Conservation (phyloP, 805 yeast genomes). For the Saturnispora halmiae region DNA sequence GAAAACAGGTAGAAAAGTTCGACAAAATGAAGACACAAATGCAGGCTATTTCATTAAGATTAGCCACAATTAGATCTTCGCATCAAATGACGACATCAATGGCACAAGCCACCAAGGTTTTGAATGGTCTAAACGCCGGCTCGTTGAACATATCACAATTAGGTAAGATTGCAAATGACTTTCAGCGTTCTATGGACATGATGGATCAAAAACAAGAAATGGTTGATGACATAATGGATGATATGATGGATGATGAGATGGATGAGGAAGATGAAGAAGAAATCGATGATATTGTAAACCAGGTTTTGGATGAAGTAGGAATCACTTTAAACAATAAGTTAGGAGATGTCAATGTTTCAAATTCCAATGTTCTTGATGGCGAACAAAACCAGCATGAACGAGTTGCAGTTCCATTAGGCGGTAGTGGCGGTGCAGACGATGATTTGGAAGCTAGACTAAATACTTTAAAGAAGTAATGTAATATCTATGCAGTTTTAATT, state of each 20-base stretch:
- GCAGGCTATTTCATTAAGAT: conserved; percentile 86
- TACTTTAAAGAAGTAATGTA: conserved; percentile 52
- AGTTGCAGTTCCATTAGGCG: conserved; percentile 28
- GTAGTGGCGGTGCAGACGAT: conserved; percentile 49
- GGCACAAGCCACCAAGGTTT: conserved; percentile 83
- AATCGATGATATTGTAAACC: conserved; percentile 82
- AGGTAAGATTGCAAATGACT: conserved; percentile 87
- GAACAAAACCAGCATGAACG: conserved; percentile 16
- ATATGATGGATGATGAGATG: conserved; percentile 86
- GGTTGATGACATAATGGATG: conserved; percentile 97
- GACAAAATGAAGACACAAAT: conserved; percentile 90
- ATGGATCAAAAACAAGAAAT: conserved; percentile 99
- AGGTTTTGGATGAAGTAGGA: conserved; percentile 93
- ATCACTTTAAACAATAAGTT: conserved; percentile 57
- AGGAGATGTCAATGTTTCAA: conserved; percentile 17
- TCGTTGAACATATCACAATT: conserved; percentile 82
- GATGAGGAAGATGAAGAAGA: conserved; percentile 76
- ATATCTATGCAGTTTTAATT: background rate
- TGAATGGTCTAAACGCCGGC: conserved; percentile 78
- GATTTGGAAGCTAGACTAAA: conserved; percentile 84
- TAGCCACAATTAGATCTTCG: conserved; percentile 86
- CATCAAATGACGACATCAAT: conserved; percentile 93
- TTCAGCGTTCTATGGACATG: conserved; percentile 85
- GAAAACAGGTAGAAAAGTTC: conserved; percentile 76
- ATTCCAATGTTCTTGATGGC: conserved; percentile 27